Percentiles rank a stretch among this genome's conserved stretches.
These are phyloP conservation scores for Geotrichum citri-aurantii DNA, from an alignment of 1,139 yeast species.

Conservation along the genomic window DNA sequence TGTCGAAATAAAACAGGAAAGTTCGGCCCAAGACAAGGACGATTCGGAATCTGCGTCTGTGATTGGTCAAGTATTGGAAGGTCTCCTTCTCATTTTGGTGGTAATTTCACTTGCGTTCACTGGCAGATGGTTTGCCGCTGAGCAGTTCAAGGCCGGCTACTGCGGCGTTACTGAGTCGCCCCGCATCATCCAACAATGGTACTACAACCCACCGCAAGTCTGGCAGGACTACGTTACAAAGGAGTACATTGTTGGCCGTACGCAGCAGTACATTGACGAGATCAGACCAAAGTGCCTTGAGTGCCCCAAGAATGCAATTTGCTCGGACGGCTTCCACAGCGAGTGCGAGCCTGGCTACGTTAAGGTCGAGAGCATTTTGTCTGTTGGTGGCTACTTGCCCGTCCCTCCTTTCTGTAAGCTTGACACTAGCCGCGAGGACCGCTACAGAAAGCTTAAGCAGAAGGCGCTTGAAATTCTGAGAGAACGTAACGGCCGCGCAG, in stretches of 20 bases:
- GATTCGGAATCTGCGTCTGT: background rate
- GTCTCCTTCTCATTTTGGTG: background rate
- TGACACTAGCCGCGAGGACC: slow-evolving; percentile 66
- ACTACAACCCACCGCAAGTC: background rate
- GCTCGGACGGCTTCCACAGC: slow-evolving; percentile 53
- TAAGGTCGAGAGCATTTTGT: slow-evolving; percentile 46
- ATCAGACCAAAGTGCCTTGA: slow-evolving; percentile 59
- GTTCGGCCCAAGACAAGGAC: background rate
- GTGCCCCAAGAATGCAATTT: slow-evolving; percentile 79
- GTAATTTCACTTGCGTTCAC: background rate
- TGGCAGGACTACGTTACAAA: slow-evolving; percentile 15
- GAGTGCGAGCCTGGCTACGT: slow-evolving; percentile 68
- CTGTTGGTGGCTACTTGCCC: slow-evolving; percentile 52
- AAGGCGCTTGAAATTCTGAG: slow-evolving; percentile 65
- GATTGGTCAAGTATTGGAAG: background rate
- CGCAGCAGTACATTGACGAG: slow-evolving; percentile 24
- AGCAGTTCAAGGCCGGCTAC: slow-evolving; percentile 33
- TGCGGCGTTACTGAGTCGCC: slow-evolving; percentile 29
- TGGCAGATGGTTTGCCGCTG: slow-evolving; percentile 32
- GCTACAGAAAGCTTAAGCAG: slow-evolving; percentile 59
- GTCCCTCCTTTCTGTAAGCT: slow-evolving; percentile 59
- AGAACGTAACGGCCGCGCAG: slow-evolving; percentile 58
- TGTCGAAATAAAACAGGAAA: slow-evolving; percentile 6
- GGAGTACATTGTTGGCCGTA: slow-evolving; percentile 18
- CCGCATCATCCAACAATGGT: background rate